Conservation (phyloP, 169 alveolate genomes). For the Plasmodium billcollinsi region DNA sequence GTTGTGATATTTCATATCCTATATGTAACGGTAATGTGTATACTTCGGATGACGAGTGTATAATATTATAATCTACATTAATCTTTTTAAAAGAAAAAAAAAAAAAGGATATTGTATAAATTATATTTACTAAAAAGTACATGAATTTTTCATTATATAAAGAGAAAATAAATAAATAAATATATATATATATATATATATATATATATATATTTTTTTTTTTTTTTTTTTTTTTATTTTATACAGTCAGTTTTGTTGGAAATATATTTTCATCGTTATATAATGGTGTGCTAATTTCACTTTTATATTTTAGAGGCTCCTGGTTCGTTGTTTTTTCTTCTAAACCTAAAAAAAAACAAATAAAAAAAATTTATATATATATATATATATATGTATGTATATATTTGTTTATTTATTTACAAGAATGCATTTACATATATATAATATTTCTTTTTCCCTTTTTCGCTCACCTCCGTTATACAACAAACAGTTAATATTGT, state of each 20-base stretch:
- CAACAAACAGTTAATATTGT: slow-evolving; percentile 67
- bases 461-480: slow-evolving; percentile 76
- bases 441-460: slow-evolving; percentile 13
- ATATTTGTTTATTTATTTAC: background rate
- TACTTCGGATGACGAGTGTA: slow-evolving; percentile 1
- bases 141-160: background rate
- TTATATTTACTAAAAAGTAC: background rate
- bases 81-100: slow-evolving; percentile 5
- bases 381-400: slow-evolving; percentile 3
- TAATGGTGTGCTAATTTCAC: slow-evolving; percentile 58
- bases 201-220: background rate
- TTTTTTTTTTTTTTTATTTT: slow-evolving; percentile 11
- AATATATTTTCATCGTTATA: slow-evolving; percentile 23
- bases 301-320: slow-evolving; percentile 24
- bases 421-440: background rate
- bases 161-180: background rate
- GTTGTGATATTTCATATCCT: slow-evolving; percentile 70
- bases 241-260: slow-evolving; percentile 60
- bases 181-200: background rate
- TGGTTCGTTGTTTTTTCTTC: slow-evolving; percentile 34
- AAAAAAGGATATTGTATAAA: background rate
- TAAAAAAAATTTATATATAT: background rate
- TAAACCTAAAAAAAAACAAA: slow-evolving; percentile 17
- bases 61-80: slow-evolving; percentile 21
- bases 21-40: slow-evolving; percentile 62